Evolutionary conservation across 768 basidiomycete species (phyloP), one percentile per base, ranked within the genome.

Genomic region (Naganishia onofrii): DNA sequence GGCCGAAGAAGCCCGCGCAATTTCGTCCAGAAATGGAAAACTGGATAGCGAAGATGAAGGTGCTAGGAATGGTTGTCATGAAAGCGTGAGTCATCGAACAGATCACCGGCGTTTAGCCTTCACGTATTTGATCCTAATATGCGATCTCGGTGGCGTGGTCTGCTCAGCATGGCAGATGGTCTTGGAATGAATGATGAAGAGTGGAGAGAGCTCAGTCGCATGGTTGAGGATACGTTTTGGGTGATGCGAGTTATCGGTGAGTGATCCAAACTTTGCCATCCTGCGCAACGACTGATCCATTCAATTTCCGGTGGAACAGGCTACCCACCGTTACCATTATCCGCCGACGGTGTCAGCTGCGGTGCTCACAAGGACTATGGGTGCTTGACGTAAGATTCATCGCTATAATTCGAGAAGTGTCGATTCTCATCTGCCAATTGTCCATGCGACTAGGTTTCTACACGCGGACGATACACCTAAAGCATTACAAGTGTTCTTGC

Each of bases 281-380:
- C 36, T 31, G 2, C 26, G 26, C 31, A 2, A 36, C 38, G 44
- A 13, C 38, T 55, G 5, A 58, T 36, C 54, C 23, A 51, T 17
- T 15, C 31, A 13, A 23, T 6, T 1, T 38, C 13, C 46, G 51
- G 21, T 17, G 23, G 34, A 26, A 10, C 51, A 76, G 75, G 92
- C 3, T 96, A 96, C 76, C 93, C 93, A 2, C 91, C 90, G 0
- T 84, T 96, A 26, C 90, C 92, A 0, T 82, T 86, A 34, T 86
- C 88, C 56, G 85, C 90, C 66, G 88, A 91, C 42, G 92, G 93
- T 2, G 86, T 90, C 77, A 92, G 91, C 19, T 95, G 93, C 75
- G 93, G 93, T 31, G 90, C 90, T 29, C 93, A 96, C 82, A 92
- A 89, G 68, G 72, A 95, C 78, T 96, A 95, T 75, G 93, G 93